Conservation (phyloP, 2,329 filamentous ascomycete genomes). For the Aspergillus tubingensis region DNA sequence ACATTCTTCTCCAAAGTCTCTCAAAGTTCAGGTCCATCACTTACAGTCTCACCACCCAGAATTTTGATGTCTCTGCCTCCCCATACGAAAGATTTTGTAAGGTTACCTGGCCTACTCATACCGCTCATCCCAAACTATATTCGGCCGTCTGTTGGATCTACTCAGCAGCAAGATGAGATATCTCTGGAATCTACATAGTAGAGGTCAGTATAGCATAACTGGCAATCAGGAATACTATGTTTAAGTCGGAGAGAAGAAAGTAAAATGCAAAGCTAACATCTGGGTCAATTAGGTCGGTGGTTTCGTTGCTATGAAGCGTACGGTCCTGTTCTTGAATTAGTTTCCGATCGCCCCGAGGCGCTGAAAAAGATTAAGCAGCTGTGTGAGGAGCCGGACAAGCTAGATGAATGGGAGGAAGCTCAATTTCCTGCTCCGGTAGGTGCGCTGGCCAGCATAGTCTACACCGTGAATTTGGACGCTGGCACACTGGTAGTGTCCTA, state of each 20-base stretch:
- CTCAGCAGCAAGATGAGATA: background rate
- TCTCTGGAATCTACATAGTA: background rate
- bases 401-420: conserved; percentile 24
- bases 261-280: background rate
- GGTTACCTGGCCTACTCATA: no score
- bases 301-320: conserved; percentile 15
- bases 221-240: no score
- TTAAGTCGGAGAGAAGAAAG: no score
- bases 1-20: no score
- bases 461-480: conserved; percentile 27
- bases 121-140: no score
- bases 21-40: no score
- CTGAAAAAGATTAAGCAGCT: conserved; percentile 4
- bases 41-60: no score
- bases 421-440: conserved; percentile 21
- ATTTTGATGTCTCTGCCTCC: no score
- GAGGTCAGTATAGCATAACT: background rate
- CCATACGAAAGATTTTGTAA: no score
- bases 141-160: no score
- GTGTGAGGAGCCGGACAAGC: conserved; percentile 8
- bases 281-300: conserved; percentile 15
- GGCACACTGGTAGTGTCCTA: conserved; percentile 20
- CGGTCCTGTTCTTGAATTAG: no score
- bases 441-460: background rate
- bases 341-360: background rate